Evolutionary conservation across 208 protist genomes (phyloP).

Genomic region (Vickermania ingenoplastis): DNA sequence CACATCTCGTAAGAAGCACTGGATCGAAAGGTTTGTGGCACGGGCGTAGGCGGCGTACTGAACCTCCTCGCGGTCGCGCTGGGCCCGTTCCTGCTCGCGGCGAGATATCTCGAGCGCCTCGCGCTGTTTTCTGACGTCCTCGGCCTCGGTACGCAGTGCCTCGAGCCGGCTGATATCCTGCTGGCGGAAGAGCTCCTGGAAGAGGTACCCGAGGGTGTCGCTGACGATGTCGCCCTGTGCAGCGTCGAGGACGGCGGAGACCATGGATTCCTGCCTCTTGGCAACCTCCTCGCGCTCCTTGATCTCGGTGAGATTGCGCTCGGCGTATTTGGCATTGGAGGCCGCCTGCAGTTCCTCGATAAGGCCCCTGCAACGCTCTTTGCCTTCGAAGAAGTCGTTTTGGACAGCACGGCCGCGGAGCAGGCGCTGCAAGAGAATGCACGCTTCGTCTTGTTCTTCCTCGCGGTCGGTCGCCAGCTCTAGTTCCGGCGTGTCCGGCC

Average conservation of each 20-base stretch:
- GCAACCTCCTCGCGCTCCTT: conserved; percentile 29
- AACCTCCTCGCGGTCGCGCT: conserved; percentile 65
- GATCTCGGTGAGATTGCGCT: conserved; percentile 21
- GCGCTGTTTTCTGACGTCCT: conserved; percentile 51
- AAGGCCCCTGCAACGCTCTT: conserved; percentile 85
- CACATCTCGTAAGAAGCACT: conserved; percentile 60
- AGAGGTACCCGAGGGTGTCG: conserved; percentile 81
- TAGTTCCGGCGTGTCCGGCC: conserved; percentile 85
- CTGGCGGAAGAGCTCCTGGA: conserved; percentile 74
- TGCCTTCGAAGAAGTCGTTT: conserved; percentile 92
- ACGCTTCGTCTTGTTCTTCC: conserved; percentile 76
- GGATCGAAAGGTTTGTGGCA: conserved; percentile 47
- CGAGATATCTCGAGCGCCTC: conserved; percentile 72
- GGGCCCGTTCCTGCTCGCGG: conserved; percentile 47
- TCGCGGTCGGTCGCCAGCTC: conserved; percentile 75
- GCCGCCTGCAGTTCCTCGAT: conserved; percentile 90
- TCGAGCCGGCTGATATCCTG: conserved; percentile 54
- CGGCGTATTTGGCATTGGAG: conserved; percentile 71
- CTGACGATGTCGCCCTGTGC: conserved; percentile 72
- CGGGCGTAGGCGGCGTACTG: conserved; percentile 53
- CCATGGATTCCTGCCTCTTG: conserved; percentile 36
- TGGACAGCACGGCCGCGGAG: conserved; percentile 87
- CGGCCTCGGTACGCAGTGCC: conserved; percentile 40
- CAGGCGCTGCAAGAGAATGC: conserved; percentile 84
- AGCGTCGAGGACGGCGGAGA: conserved; percentile 36